These are phyloP conservation scores for Arachnopeziza araneosa DNA, from an alignment of 2,329 filamentous ascomycete genomes.

Conservation along the genomic window DNA sequence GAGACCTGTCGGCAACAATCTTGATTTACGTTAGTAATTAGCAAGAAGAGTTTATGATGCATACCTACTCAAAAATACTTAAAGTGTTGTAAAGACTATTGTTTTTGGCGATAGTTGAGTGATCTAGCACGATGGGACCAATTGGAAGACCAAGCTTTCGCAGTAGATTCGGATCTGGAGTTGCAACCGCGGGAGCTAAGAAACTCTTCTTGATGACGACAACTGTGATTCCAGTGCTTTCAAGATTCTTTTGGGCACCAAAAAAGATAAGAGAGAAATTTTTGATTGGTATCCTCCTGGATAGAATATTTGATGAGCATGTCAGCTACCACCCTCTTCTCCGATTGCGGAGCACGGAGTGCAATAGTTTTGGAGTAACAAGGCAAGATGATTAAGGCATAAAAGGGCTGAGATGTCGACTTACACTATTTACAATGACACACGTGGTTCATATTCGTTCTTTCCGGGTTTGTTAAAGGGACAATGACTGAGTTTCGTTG, in stretches of 20 bases:
- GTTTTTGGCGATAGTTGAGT: constrained; percentile 82
- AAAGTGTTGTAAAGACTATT: constrained; percentile 95
- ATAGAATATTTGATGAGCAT: constrained; percentile 95
- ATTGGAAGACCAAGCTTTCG: constrained; percentile 71
- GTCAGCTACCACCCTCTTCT: constrained; percentile 65
- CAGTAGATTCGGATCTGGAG: constrained; percentile 64
- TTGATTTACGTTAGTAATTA: constrained; percentile 3
- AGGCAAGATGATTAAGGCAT: background rate
- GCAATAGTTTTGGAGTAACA: background rate
- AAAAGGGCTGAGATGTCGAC: background rate
- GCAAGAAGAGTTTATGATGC: no score
- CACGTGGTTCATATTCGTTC: background rate
- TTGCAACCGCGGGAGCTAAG: constrained; percentile 59
- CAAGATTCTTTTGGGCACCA: constrained; percentile 92
- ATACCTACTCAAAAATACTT: constrained; percentile 85
- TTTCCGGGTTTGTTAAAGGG: background rate
- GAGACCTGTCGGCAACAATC: constrained; percentile 68
- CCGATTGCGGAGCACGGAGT: background rate
- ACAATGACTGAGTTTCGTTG: background rate
- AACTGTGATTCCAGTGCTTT: constrained; percentile 78
- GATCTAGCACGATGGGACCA: constrained; percentile 74
- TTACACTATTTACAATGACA: background rate
- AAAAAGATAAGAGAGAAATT: constrained; percentile 87
- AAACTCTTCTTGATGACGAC: constrained; percentile 78
- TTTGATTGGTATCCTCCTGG: constrained; percentile 66